These are phyloP conservation scores for Hyparrhenia diplandra DNA, from an alignment of 176 grass and related monocot genomes.

Conservation along the genomic window DNA sequence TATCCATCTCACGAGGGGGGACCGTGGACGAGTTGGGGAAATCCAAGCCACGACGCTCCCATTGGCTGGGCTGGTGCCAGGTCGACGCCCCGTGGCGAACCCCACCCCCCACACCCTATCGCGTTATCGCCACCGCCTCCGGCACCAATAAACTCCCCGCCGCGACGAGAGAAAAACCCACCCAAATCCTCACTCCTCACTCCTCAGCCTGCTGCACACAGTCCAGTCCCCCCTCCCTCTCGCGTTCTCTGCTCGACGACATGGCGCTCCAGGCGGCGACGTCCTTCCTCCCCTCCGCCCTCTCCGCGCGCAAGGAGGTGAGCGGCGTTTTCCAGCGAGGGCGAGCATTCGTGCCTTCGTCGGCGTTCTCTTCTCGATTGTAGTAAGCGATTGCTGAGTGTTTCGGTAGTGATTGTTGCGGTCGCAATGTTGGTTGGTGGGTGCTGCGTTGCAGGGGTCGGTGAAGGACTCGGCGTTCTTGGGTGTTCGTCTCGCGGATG, in stretches of 20 bases:
- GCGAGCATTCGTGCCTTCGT: too few relatives aligned
- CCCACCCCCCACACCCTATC: neutral
- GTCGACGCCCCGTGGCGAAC: constrained; percentile 20
- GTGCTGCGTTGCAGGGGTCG: too few relatives aligned
- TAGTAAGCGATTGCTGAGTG: neutral
- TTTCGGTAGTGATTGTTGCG: neutral
- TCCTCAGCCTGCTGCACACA: too few relatives aligned
- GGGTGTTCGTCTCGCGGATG: constrained; percentile 51
- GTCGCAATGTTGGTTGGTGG: neutral
- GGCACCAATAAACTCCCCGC: too few relatives aligned
- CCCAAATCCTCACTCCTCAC: too few relatives aligned
- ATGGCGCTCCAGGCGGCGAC: constrained; percentile 85
- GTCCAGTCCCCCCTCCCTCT: too few relatives aligned
- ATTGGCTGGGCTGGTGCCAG: constrained; percentile 56
- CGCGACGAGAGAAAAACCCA: too few relatives aligned
- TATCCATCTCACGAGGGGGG: neutral
- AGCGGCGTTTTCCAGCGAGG: neutral
- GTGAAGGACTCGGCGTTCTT: constrained; percentile 62
- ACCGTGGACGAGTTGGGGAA: constrained; percentile 30
- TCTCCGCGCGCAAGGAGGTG: constrained; percentile 78
- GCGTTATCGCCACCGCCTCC: too few relatives aligned
- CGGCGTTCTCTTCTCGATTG: too few relatives aligned
- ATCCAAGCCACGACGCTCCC: constrained; percentile 39
- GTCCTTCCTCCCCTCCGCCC: constrained; percentile 68
- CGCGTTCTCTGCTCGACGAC: neutral